Evolutionary conservation across 441 rosid species (phyloP).

Genomic region (Francoa sonchifolia): DNA sequence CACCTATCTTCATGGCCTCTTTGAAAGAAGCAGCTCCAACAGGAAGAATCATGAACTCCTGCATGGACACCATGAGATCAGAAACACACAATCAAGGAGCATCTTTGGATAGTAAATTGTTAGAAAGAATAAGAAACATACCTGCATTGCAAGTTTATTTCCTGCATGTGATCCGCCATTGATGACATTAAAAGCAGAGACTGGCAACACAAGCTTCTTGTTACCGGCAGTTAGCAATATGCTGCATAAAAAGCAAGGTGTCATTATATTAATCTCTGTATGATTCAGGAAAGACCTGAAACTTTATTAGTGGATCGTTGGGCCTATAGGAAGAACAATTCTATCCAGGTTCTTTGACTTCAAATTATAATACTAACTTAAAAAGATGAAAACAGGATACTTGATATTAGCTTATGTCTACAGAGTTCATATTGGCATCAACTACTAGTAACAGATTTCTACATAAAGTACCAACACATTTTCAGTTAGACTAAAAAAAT

Average conservation of each 20-base stretch:
- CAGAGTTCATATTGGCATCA: too few species aligned
- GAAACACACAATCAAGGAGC: not conserved
- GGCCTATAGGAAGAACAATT: not conserved
- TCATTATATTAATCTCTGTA: slow-evolving; percentile 5
- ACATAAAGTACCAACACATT: not conserved
- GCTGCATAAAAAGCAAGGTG: slow-evolving; percentile 16
- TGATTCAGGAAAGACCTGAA: too few species aligned
- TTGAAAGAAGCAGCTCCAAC: slow-evolving; percentile 34
- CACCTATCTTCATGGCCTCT: slow-evolving; percentile 39
- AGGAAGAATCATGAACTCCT: slow-evolving; percentile 36
- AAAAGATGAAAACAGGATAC: too few species aligned
- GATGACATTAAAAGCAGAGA: slow-evolving; percentile 85
- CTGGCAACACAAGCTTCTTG: slow-evolving; percentile 31
- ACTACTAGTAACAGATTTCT: too few species aligned
- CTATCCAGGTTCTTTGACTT: too few species aligned
- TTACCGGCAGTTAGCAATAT: slow-evolving; percentile 45
- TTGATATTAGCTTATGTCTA: too few species aligned
- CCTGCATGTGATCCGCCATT: slow-evolving; percentile 49
- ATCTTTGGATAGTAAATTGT: too few species aligned
- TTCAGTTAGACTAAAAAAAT: too few species aligned
- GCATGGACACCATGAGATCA: slow-evolving; percentile 1
- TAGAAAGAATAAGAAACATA: not conserved
- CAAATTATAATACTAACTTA: too few species aligned
- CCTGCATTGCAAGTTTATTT: slow-evolving; percentile 45
- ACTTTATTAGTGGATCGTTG: not conserved